Evolutionary conservation across 2,329 filamentous ascomycete species (phyloP).

Genomic region (Fusarium tricinctum): DNA sequence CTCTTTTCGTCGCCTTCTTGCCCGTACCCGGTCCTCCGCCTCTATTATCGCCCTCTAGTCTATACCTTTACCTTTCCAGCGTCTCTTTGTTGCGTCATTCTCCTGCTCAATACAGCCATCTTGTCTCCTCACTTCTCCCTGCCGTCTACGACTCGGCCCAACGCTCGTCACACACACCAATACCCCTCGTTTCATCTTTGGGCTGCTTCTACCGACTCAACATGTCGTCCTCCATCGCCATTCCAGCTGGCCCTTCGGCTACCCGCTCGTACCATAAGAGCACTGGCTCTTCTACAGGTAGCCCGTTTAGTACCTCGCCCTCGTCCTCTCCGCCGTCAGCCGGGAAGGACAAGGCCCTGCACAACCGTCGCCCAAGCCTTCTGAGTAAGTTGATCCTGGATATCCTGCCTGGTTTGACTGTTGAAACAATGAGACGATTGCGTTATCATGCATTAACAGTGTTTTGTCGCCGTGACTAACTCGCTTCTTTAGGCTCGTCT

Average conservation of each 20-base stretch:
- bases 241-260: constrained; percentile 65
- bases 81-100: constrained; percentile 46
- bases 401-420: constrained; percentile 19
- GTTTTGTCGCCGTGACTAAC: constrained; percentile 48
- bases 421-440: constrained; percentile 28
- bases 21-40: constrained; percentile 10
- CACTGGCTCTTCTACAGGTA: constrained; percentile 61
- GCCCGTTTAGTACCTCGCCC: constrained; percentile 58
- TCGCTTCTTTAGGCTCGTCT: constrained; percentile 70
- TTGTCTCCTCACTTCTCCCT: constrained; percentile 9
- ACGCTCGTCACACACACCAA: constrained; percentile 26
- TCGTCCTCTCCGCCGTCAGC: constrained; percentile 69
- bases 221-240: constrained; percentile 79
- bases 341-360: constrained; percentile 64
- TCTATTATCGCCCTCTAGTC: constrained; percentile 12
- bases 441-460: constrained; percentile 14
- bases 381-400: constrained; percentile 63
- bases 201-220: constrained; percentile 22
- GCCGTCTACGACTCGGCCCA: constrained; percentile 29
- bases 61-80: constrained; percentile 17
- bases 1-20: constrained; percentile 12
- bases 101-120: constrained; percentile 21
- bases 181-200: constrained; percentile 42
- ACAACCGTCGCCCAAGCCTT: constrained; percentile 72
- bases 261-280: constrained; percentile 60